phyloP scores from a whole-genome alignment of 177 flowering plant genomes.

The Tripterygium wilfordii region DNA sequence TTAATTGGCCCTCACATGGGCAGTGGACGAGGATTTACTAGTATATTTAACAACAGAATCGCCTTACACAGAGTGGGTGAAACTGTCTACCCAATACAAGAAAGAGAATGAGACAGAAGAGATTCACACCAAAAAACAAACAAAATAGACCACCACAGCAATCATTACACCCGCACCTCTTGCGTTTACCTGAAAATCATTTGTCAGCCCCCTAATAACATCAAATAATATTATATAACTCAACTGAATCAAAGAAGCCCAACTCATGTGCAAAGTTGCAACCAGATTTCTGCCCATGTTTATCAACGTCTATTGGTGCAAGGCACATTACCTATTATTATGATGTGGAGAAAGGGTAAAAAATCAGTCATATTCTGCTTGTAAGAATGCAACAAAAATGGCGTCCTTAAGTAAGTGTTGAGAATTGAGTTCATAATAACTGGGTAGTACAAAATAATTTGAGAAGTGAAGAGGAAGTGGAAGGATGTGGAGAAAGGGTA shows the following conservation, averaged over 20 bases:
- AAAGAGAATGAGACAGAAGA: no score
- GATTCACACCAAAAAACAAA: no score
- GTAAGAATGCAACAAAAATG: conserved; percentile 1
- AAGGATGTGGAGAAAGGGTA: no score
- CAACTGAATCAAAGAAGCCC: conserved; percentile 71
- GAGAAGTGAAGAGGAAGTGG: background rate
- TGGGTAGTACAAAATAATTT: conserved; percentile 39
- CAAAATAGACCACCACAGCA: no score
- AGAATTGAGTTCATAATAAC: conserved; percentile 22
- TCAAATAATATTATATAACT: conserved; percentile 20
- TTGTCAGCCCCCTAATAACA: no score
- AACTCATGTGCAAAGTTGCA: conserved; percentile 54
- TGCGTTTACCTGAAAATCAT: no score
- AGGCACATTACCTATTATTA: conserved; percentile 64
- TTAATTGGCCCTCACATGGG: no score
- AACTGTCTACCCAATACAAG: no score
- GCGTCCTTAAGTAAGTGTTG: background rate
- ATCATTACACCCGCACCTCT: no score
- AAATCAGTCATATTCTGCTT: background rate
- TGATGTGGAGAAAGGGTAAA: background rate
- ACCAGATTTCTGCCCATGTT: conserved; percentile 48
- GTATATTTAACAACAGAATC: no score
- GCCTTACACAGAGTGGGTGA: no score
- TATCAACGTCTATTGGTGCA: conserved; percentile 55
- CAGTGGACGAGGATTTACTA: no score